Conservation (phyloP, 257 asterid species). For the Verbascum thapsus region DNA sequence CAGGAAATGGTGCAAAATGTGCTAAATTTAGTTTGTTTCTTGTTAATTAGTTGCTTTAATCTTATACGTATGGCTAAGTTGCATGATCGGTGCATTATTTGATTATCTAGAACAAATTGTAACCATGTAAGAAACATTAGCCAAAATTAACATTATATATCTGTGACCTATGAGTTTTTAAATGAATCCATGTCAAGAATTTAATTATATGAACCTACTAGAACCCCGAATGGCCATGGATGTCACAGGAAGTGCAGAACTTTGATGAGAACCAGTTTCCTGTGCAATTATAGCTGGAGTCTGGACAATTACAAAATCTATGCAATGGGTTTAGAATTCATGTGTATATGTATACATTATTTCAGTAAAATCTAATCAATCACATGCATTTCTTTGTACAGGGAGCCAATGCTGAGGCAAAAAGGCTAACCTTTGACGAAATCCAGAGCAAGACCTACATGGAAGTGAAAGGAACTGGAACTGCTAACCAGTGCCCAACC, state of each 20-base stretch:
- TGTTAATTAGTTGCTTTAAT: not conserved
- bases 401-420: conserved; percentile 97
- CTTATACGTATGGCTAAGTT: not conserved
- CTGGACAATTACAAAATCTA: not conserved
- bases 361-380: not conserved
- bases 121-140: not conserved
- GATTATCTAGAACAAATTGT: conserved; percentile 3
- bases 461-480: conserved; percentile 94
- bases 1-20: not conserved
- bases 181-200: too few species aligned
- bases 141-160: too few species aligned
- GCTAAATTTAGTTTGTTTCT: not conserved
- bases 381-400: conserved; percentile 18
- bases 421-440: conserved; percentile 82
- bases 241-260: not conserved
- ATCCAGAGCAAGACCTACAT: conserved; percentile 92
- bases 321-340: not conserved
- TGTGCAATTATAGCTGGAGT: not conserved
- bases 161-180: too few species aligned
- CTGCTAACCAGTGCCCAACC: conserved; percentile 99
- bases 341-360: not conserved
- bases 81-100: too few species aligned
- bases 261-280: not conserved
- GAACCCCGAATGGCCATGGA: not conserved
- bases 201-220: too few species aligned